Conservation (phyloP, 768 basidiomycete species). For the Inosperma sp. region DNA sequence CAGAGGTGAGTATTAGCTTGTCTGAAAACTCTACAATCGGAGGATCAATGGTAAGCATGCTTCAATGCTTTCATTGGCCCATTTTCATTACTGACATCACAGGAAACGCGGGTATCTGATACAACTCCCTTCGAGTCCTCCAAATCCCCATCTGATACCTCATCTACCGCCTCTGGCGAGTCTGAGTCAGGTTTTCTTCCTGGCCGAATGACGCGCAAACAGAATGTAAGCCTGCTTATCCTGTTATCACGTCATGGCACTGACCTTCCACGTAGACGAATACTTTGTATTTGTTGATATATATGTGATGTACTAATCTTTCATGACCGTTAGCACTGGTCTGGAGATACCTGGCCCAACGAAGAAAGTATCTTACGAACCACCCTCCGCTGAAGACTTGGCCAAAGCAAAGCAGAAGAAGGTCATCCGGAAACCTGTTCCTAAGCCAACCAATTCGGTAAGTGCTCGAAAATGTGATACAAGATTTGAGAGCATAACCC, state of each 20-base stretch:
- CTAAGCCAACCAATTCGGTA: not conserved
- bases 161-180: too few relatives aligned
- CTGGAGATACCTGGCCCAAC: not conserved
- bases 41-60: too few relatives aligned
- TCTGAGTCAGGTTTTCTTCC: too few relatives aligned
- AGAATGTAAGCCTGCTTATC: not conserved
- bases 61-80: too few relatives aligned
- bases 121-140: too few relatives aligned
- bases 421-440: not conserved
- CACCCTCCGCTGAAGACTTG: not conserved
- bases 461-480: not conserved
- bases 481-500: not conserved
- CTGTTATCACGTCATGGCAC: too few relatives aligned
- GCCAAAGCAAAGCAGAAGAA: slow-evolving; percentile 2
- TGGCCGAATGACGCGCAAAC: not conserved
- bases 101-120: too few relatives aligned
- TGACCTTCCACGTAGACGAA: not conserved
- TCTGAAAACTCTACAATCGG: too few relatives aligned
- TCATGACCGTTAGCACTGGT: not conserved
- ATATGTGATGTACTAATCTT: not conserved
- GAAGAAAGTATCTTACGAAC: not conserved
- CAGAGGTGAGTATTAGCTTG: too few relatives aligned
- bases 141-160: too few relatives aligned
- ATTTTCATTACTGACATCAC: too few relatives aligned
- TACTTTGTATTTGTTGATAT: not conserved